Conservation (phyloP, 208 protist species). For the Trypanosoma boissoni region DNA sequence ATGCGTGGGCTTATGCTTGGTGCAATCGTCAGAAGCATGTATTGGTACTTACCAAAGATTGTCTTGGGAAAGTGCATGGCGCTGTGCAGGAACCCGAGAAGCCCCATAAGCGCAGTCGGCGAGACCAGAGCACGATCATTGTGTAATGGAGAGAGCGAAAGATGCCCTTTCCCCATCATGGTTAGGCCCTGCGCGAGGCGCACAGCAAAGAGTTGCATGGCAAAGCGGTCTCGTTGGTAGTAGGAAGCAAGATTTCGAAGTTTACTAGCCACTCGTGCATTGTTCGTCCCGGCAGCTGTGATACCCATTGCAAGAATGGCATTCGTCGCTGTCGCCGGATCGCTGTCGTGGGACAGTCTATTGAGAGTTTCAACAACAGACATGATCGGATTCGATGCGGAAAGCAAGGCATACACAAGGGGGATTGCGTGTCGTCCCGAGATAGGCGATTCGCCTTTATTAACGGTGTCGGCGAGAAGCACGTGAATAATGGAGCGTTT, state of each 20-base stretch:
- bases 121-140: conserved; percentile 89
- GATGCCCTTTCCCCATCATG: conserved; percentile 98
- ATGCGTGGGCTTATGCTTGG: conserved; percentile 95
- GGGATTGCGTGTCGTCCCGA: conserved; percentile 94
- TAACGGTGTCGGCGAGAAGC: conserved; percentile 88
- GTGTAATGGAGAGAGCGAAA: conserved; percentile 96
- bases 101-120: conserved; percentile 87
- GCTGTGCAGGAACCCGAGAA: conserved; percentile 92
- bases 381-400: conserved; percentile 95
- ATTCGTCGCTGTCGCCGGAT: conserved; percentile 92
- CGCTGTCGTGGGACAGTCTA: conserved; percentile 97
- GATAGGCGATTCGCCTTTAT: conserved; percentile 67
- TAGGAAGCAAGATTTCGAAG: conserved; percentile 96
- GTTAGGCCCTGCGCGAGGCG: conserved; percentile 94
- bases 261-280: conserved; percentile 94
- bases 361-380: conserved; percentile 97
- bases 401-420: conserved; percentile 97
- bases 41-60: conserved; percentile 94
- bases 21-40: conserved; percentile 95
- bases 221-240: conserved; percentile 94
- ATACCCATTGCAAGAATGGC: conserved; percentile 98
- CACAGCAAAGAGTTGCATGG: conserved; percentile 75
- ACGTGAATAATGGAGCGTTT: conserved; percentile 97
- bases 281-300: conserved; percentile 97
- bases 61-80: conserved; percentile 91